Evolutionary conservation across 1,284 basidiomycete genomes (phyloP), one percentile per base, ranked within the genome.

Genomic region (Cryptococcus jaspeensis): DNA sequence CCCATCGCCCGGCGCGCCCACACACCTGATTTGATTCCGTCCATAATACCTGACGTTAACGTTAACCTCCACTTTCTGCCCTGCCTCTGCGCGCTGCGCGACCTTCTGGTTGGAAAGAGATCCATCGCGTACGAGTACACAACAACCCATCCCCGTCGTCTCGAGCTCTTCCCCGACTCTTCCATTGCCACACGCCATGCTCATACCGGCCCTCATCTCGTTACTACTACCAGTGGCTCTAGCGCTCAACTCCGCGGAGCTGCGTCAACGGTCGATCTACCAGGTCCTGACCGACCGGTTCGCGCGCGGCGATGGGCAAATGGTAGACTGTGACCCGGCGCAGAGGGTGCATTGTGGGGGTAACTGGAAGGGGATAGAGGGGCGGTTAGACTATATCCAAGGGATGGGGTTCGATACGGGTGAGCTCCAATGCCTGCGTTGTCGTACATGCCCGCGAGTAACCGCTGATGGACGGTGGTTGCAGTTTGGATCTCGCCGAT

Each of bases 401-500:
- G 72, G 69, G 22, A 78, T 78, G 76, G 76, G 76, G 5, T 78
- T 77, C 58, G 74, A 76, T 61, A 76, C 75, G 13, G 62, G 72
- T 74, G 43, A 71, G 70, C 38, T 16, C n/a, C n/a, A 18, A 20
- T 25, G 20, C 43, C 28, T 32, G 4, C 18, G n/a, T 20, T 52
- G 53, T 25, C 11, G 12, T 42, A 16, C 8, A 16, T 42, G 22
- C 28, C 37, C 7, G 11, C 16, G 41, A 22, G 5, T 13, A 0
- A 16, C 12, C 7, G 20, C n/a, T 18, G 22, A 50, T 50, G 25
- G 48, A 12, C 39, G 15, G 25, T 36, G 18, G 35, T n/a, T 32
- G 62, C 71, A 66, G 72, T 81, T 28, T 81, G 79, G 79, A 80
- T 81, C 53, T 79, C 77, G 8, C 79, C 79, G 16, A 66, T 80